These are phyloP conservation scores for Neonothopanus nambi DNA, from an alignment of 1,284 basidiomycete genomes.

Conservation along the genomic window DNA sequence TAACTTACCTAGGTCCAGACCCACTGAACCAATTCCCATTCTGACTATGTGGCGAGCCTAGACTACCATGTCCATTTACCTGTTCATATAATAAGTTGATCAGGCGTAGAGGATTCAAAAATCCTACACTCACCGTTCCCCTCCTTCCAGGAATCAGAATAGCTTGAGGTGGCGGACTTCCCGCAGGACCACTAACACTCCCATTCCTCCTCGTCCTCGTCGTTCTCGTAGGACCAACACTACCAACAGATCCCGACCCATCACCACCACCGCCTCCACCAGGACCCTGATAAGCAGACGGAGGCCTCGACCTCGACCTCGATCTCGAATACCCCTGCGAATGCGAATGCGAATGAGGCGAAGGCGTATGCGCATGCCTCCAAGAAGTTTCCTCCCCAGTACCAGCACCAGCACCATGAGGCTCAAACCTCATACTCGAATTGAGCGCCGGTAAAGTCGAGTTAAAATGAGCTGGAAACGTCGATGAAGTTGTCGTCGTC, in stretches of 20 bases:
- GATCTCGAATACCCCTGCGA: constrained; percentile 30
- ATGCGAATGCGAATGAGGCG: constrained; percentile 5
- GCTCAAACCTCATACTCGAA: constrained; percentile 60
- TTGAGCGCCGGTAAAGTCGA: constrained; percentile 60
- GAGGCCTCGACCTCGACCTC: constrained; percentile 50
- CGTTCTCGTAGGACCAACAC: constrained; percentile 51
- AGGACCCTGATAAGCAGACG: constrained; percentile 31
- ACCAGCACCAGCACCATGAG: constrained; percentile 41
- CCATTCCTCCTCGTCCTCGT: constrained; percentile 47
- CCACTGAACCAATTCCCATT: no score
- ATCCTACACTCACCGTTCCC: no score
- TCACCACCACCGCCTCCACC: constrained; percentile 19
- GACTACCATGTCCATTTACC: no score
- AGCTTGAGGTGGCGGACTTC: constrained; percentile 45
- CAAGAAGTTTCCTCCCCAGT: constrained; percentile 19
- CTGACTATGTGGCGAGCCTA: no score
- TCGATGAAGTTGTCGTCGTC: no score
- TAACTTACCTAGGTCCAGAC: not conserved
- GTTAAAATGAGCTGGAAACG: no score
- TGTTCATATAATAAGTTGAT: not conserved
- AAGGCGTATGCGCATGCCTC: constrained; percentile 15
- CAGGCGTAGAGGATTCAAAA: no score
- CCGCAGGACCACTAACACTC: constrained; percentile 43
- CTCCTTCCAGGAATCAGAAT: constrained; percentile 55
- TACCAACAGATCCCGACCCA: constrained; percentile 20